A percentile compares a stretch with the other conserved stretches of the same genome.
phyloP scores from a whole-genome alignment of 169 alveolate genomes.

The Plasmodium coatneyi region DNA sequence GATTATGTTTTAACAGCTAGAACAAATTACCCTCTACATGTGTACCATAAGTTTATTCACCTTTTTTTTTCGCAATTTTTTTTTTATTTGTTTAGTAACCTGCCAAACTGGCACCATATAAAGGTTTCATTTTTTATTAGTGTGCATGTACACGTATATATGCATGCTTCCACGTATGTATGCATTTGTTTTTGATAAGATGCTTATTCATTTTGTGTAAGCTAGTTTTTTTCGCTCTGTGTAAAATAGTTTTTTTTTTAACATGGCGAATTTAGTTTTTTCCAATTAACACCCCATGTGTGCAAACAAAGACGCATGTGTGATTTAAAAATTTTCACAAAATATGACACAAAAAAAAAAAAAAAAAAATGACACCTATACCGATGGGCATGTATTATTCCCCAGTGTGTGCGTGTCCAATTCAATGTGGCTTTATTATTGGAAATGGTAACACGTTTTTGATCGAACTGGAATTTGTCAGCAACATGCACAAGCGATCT shows the following conservation, averaged over 20 bases:
- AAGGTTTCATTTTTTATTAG: background rate
- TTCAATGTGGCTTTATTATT: slow-evolving; percentile 49
- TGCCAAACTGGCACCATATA: background rate
- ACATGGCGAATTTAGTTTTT: background rate
- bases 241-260: background rate
- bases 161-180: background rate
- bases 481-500: slow-evolving; percentile 97
- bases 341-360: background rate
- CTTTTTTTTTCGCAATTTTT: background rate
- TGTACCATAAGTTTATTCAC: background rate
- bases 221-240: background rate
- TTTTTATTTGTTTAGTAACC: slow-evolving; percentile 5
- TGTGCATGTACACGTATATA: background rate
- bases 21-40: background rate
- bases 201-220: background rate
- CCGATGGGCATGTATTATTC: background rate
- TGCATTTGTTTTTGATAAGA: background rate
- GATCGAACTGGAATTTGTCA: slow-evolving; percentile 86
- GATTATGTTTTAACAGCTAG: slow-evolving; percentile 15
- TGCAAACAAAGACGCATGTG: background rate
- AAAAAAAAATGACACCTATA: background rate
- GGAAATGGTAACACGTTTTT: slow-evolving; percentile 64
- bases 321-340: background rate
- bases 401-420: background rate
- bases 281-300: background rate